Conservation (phyloP, 2,329 filamentous ascomycete species). For the Aspergillus ruber region DNA sequence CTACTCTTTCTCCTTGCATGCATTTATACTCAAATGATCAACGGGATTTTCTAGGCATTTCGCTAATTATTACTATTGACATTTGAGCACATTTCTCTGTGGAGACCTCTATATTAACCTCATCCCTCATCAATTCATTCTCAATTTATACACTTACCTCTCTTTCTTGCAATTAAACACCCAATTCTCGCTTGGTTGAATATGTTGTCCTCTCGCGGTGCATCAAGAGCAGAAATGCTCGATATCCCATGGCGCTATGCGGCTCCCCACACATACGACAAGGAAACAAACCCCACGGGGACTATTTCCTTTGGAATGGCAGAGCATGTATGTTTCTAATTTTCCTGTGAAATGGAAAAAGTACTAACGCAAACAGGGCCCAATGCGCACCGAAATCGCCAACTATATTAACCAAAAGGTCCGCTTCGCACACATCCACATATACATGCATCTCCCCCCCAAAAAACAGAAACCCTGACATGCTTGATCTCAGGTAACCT, state of each 20-base stretch:
- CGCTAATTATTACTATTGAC: neutral
- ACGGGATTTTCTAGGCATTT: neutral
- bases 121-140: neutral
- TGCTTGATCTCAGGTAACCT: constrained; percentile 17
- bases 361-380: constrained; percentile 18
- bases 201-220: constrained; percentile 24
- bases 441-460: too few relatives aligned
- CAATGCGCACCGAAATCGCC: constrained; percentile 32
- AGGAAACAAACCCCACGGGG: constrained; percentile 23
- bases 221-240: constrained; percentile 15
- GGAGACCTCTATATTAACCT: neutral
- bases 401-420: constrained; percentile 35
- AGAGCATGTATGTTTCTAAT: constrained; percentile 24
- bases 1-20: neutral
- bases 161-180: neutral
- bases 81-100: neutral
- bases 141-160: neutral
- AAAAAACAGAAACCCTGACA: neutral
- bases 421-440: neutral
- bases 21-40: too few relatives aligned
- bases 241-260: constrained; percentile 23
- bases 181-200: neutral
- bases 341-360: neutral
- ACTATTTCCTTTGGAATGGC: constrained; percentile 31
- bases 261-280: constrained; percentile 20